A percentile compares a stretch with the other conserved stretches of the same genome.
phyloP scores from a whole-genome alignment of 2,329 filamentous ascomycete genomes.

The Pseudocercospora macadamiae region DNA sequence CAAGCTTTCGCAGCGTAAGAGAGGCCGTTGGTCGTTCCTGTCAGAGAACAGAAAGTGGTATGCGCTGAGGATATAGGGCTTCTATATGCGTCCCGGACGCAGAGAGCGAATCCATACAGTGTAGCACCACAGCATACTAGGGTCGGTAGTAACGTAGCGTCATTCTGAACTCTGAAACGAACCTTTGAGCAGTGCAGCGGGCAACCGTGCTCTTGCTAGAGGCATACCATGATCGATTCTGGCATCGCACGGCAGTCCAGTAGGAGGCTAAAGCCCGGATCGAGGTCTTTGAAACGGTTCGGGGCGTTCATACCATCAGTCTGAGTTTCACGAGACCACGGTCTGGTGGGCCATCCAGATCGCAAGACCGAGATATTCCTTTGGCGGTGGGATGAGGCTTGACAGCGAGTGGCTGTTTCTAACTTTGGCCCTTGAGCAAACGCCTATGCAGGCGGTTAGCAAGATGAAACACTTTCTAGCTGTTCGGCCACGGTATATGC shows the following conservation, averaged over 20 bases:
- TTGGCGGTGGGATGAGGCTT: slow-evolving; percentile 13
- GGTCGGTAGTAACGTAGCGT: slow-evolving; percentile 26
- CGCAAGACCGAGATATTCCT: slow-evolving; percentile 12
- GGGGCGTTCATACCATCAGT: slow-evolving; percentile 12
- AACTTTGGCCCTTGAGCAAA: slow-evolving; percentile 29
- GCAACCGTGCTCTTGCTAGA: slow-evolving; percentile 27
- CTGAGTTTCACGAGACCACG: slow-evolving; percentile 19
- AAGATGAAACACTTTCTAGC: slow-evolving; percentile 36
- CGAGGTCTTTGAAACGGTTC: slow-evolving; percentile 22
- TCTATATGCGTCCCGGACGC: slow-evolving; percentile 32
- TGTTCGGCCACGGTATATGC: slow-evolving; percentile 17
- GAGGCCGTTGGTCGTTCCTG: slow-evolving; percentile 31
- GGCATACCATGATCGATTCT: slow-evolving; percentile 11
- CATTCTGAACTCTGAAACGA: slow-evolving; percentile 32
- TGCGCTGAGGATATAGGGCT: slow-evolving; percentile 19
- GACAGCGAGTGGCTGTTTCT: slow-evolving; percentile 27
- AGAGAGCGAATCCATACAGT: slow-evolving; percentile 23
- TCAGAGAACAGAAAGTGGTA: slow-evolving; percentile 22
- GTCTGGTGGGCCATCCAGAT: slow-evolving; percentile 18
- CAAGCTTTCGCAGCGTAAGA: slow-evolving; percentile 26
- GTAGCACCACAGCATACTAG: slow-evolving; percentile 22
- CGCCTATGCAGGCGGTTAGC: slow-evolving; percentile 31
- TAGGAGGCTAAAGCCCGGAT: slow-evolving; percentile 14
- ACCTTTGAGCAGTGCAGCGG: slow-evolving; percentile 29
- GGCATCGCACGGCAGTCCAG: slow-evolving; percentile 14